Evolutionary conservation across 495 filamentous ascomycete genomes (phyloP).

Genomic region (Lophium mytilinum): DNA sequence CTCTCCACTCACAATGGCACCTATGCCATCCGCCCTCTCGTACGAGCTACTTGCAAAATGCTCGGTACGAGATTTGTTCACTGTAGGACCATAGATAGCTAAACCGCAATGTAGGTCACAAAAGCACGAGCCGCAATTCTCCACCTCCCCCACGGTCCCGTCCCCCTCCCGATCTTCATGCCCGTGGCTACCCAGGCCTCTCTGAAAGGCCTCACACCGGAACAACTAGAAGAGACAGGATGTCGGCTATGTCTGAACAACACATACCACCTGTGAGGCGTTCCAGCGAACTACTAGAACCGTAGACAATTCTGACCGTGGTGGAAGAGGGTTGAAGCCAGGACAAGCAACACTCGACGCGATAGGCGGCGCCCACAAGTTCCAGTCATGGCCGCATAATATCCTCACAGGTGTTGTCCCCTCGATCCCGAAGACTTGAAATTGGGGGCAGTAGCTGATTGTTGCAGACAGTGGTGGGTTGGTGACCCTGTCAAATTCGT

Average conservation of each 20-base stretch:
- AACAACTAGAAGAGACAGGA: constrained; percentile 79
- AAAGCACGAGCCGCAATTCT: constrained; percentile 90
- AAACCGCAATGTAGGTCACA: constrained; percentile 56
- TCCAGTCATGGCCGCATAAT: constrained; percentile 94
- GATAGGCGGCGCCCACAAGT: constrained; percentile 83
- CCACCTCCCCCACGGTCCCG: constrained; percentile 82
- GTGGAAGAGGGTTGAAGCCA: constrained; percentile 64
- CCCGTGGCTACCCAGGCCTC: constrained; percentile 97
- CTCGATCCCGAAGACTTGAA: neutral
- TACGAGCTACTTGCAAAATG: constrained; percentile 78
- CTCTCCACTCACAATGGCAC: constrained; percentile 17
- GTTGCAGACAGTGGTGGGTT: constrained; percentile 83
- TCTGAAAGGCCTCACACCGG: constrained; percentile 86
- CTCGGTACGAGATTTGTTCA: constrained; percentile 51
- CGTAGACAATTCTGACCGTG: constrained; percentile 8
- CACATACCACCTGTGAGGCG: constrained; percentile 71
- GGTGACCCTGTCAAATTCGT: constrained; percentile 32
- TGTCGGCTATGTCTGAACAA: constrained; percentile 94
- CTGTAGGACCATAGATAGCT: neutral
- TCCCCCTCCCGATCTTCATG: constrained; percentile 92
- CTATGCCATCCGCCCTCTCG: constrained; percentile 67
- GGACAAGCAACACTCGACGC: constrained; percentile 80
- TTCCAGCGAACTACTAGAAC: neutral
- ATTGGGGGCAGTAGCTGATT: constrained; percentile 12
- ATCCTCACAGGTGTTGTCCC: constrained; percentile 57